These are phyloP conservation scores for Penicillium herquei DNA, from an alignment of 495 filamentous ascomycete genomes.

Conservation along the genomic window DNA sequence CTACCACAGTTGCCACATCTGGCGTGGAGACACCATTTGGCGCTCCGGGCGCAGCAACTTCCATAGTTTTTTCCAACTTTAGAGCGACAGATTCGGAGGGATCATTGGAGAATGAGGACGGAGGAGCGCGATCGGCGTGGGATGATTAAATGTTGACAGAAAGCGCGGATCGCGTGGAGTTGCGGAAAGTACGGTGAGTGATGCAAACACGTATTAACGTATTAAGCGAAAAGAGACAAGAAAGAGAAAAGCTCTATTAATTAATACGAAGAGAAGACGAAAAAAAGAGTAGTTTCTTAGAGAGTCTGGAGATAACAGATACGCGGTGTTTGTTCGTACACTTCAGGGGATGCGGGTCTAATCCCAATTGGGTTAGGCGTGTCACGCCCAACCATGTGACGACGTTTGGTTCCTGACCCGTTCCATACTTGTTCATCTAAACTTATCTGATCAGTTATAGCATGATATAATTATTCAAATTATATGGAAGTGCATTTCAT, in stretches of 20 bases:
- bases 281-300: not conserved
- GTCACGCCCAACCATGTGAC: constrained; percentile 26
- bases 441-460: no score
- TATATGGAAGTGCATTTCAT: no score
- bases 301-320: constrained; percentile 11
- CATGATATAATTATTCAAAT: no score
- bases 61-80: constrained; percentile 38
- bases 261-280: constrained; percentile 15
- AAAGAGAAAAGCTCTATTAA: constrained; percentile 17
- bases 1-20: constrained; percentile 42
- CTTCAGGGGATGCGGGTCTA: constrained; percentile 33
- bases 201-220: not conserved
- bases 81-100: constrained; percentile 19
- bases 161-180: constrained; percentile 23
- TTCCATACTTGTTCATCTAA: not conserved
- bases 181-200: not conserved
- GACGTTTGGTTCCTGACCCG: constrained; percentile 11
- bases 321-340: constrained; percentile 31
- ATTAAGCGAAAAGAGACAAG: not conserved
- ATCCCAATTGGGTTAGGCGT: constrained; percentile 22
- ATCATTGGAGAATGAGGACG: constrained; percentile 32
- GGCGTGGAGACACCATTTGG: constrained; percentile 47
- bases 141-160: constrained; percentile 20
- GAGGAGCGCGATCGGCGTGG: constrained; percentile 19
- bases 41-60: constrained; percentile 48